Evolutionary conservation across 1,139 yeast genomes (phyloP).

Genomic region (Geotrichum fermentans): DNA sequence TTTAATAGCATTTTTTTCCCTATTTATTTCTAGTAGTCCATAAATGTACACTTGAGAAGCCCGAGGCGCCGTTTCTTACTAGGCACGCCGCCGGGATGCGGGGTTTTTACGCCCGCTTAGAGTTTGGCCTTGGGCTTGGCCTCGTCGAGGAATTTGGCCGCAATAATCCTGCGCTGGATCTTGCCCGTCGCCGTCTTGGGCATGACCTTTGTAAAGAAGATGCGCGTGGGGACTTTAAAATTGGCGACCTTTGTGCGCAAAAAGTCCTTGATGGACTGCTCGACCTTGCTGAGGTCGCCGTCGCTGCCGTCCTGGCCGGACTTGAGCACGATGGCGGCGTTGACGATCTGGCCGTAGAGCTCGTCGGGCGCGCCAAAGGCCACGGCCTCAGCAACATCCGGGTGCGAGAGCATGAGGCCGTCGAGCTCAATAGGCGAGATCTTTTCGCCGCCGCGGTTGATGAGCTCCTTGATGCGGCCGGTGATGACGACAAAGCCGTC

Average conservation of each 20-base stretch:
- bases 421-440: slow-evolving; percentile 65
- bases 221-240: slow-evolving; percentile 54
- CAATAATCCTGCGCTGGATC: slow-evolving; percentile 59
- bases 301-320: slow-evolving; percentile 32
- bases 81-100: too few species aligned
- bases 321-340: slow-evolving; percentile 58
- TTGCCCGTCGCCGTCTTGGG: slow-evolving; percentile 73
- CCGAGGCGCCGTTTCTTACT: too few species aligned
- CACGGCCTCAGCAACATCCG: slow-evolving; percentile 60
- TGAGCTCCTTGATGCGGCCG: slow-evolving; percentile 63
- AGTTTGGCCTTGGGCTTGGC: slow-evolving; percentile 28
- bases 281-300: slow-evolving; percentile 28
- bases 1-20: too few species aligned
- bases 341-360: slow-evolving; percentile 61
- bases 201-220: slow-evolving; percentile 53
- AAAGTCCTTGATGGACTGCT: slow-evolving; percentile 45
- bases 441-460: slow-evolving; percentile 67
- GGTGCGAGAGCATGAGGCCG: slow-evolving; percentile 51
- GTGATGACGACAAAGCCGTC: slow-evolving; percentile 56
- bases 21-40: too few species aligned
- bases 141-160: slow-evolving; percentile 37
- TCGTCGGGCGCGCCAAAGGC: slow-evolving; percentile 59
- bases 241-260: slow-evolving; percentile 45
- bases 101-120: too few species aligned
- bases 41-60: too few species aligned